Base-by-base conservation (phyloP, 176 grass and related monocot species). In the Musa troglodytarum region DNA sequence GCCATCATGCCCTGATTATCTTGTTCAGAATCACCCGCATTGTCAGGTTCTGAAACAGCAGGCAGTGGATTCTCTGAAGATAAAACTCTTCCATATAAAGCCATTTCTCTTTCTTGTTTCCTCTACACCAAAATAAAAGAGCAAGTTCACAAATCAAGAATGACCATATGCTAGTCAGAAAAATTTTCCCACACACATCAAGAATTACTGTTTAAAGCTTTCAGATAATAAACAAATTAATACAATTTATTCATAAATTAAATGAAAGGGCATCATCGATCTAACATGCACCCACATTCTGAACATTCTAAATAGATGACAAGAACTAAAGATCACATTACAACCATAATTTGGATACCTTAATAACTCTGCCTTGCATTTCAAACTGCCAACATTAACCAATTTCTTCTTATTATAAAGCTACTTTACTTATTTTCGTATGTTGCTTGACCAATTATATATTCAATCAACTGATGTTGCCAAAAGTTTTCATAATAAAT, bases 81-180 rank as follows among this genome's bases (percentile, higher is more conserved):
- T 28, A 79, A 49, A 15, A 99, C 76, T 89, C 83, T 84, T 28
- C 95, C 90, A 52, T 94, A 92, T 13, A 99, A 14, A 78, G 84
- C 86, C 65, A 94, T 81, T 78, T 99, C 88, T 78, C 68, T 97
- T 74, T 94, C 90, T 99, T 84, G 52, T 85, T 99, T 99, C 63
- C 95, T 91, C 95, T 99, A 84, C 15, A 89, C 50, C 54, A 82
- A 81, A 85, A 87, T 72, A 25, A 73, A 78, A 24, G 19, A 73
- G 13, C 52, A 21, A 82, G 67, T 23, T 84, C 83, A 22, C 25
- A 54, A 53, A 53, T 25, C 11, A 77, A 43, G 54, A 49, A 12
- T 2, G 49, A 76, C 15, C 13, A 61, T 52, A 21, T 54, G 52
- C 51, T 23, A n/a, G 2, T 62, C 1, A 19, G 13, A 62, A 62